These are phyloP conservation scores for Tremellales sp. DNA, from an alignment of 1,284 basidiomycete genomes.

Conservation along the genomic window DNA sequence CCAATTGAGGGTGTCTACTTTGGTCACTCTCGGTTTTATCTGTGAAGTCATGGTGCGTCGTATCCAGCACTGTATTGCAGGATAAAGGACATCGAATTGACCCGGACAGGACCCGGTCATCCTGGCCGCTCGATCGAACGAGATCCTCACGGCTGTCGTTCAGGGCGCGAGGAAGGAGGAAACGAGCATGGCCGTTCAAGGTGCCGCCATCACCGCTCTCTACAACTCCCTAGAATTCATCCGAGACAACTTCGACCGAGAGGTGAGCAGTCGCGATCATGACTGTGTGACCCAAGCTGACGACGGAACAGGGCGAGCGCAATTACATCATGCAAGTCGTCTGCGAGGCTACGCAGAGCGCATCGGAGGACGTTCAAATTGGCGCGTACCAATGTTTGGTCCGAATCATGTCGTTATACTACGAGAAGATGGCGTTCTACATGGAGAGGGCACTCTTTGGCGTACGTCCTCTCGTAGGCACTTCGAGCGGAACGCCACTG, in stretches of 20 bases:
- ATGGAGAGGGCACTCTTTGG: conserved; percentile 99
- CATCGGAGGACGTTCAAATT: conserved; percentile 74
- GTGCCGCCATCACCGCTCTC: conserved; percentile 89
- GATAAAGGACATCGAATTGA: conserved; percentile 3
- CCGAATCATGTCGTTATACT: conserved; percentile 95
- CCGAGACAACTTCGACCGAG: conserved; percentile 93
- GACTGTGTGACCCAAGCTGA: conserved; percentile 5
- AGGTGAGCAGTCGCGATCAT: conserved; percentile 55
- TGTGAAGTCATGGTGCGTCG: conserved; percentile 87
- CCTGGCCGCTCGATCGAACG: conserved; percentile 82
- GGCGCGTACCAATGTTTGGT: conserved; percentile 94
- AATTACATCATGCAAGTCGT: conserved; percentile 99
- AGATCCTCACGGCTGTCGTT: conserved; percentile 97
- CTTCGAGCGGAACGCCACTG: conserved; percentile 15
- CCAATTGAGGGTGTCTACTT: conserved; percentile 78
- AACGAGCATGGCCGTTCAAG: conserved; percentile 84
- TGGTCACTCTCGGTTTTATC: conserved; percentile 94
- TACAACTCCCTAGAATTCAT: conserved; percentile 98
- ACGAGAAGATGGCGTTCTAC: conserved; percentile 98
- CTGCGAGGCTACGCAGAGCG: conserved; percentile 93
- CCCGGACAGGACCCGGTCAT: conserved; percentile 77
- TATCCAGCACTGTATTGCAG: not conserved
- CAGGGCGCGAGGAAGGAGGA: conserved; percentile 97
- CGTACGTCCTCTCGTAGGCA: no score
- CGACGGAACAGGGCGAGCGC: conserved; percentile 83